These are phyloP conservation scores for Avena sativa DNA, from an alignment of 176 grass and related monocot genomes.

Conservation along the genomic window DNA sequence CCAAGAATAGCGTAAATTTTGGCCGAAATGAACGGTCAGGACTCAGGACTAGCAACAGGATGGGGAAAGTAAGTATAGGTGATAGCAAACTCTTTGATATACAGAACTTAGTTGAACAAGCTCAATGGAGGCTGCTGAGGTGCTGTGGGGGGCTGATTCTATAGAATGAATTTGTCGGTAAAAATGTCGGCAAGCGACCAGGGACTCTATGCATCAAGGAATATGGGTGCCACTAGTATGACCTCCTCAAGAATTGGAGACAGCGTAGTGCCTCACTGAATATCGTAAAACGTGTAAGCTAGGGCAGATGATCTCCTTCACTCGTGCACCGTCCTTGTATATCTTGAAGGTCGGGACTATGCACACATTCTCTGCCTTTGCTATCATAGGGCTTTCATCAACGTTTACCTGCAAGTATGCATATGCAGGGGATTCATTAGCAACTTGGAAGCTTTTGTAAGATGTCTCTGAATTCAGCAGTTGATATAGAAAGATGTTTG, in stretches of 20 bases:
- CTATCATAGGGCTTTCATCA: constrained; percentile 50
- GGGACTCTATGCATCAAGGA: constrained; percentile 36
- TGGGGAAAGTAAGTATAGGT: constrained; percentile 1
- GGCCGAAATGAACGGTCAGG: not conserved
- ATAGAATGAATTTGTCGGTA: constrained; percentile 41
- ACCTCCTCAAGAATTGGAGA: constrained; percentile 53
- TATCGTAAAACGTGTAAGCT: constrained; percentile 56
- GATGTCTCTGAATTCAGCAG: not conserved
- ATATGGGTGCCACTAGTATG: constrained; percentile 16
- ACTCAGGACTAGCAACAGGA: constrained; percentile 23
- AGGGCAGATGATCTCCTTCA: constrained; percentile 83
- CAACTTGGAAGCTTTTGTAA: constrained; percentile 6
- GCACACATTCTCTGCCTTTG: constrained; percentile 62
- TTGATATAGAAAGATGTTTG: not conserved
- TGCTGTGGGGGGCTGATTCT: constrained; percentile 52
- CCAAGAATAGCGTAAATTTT: constrained; percentile 30
- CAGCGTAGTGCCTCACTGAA: constrained; percentile 70
- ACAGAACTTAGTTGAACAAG: constrained; percentile 52
- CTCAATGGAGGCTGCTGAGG: constrained; percentile 46
- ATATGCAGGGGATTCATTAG: constrained; percentile 13
- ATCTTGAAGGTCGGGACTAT: constrained; percentile 72
- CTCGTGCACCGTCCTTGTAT: constrained; percentile 62
- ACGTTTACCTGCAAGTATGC: constrained; percentile 60
- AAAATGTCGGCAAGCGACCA: constrained; percentile 43
- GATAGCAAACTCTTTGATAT: constrained; percentile 51